Evolutionary conservation across 345 rosid genomes (phyloP).

Genomic region (Gossypium raimondii): DNA sequence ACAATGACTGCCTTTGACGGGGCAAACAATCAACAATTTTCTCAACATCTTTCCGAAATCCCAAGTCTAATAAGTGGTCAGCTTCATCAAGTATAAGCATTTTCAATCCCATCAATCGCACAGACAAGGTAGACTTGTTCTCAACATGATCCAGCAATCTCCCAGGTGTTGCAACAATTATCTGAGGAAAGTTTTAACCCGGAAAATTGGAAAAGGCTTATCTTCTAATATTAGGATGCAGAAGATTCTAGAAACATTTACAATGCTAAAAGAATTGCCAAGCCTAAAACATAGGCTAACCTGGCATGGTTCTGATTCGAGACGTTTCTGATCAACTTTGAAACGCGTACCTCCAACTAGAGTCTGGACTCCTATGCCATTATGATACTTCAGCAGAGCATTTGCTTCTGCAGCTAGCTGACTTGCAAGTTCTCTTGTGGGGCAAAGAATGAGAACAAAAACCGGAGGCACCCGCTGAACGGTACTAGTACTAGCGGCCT

Average conservation of each 20-base stretch:
- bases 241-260: background rate
- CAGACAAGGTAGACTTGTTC: conserved; percentile 70
- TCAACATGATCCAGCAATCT: conserved; percentile 91
- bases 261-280: background rate
- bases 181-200: conserved; percentile 38
- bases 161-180: conserved; percentile 94
- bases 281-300: conserved; percentile 35
- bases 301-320: conserved; percentile 87
- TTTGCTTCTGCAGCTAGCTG: conserved; percentile 94
- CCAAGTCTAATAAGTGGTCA: conserved; percentile 88
- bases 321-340: conserved; percentile 82
- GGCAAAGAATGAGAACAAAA: conserved; percentile 75
- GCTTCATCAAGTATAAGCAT: conserved; percentile 96
- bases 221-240: conserved; percentile 3
- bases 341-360: conserved; percentile 90
- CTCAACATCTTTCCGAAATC: conserved; percentile 90
- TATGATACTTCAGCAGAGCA: conserved; percentile 75
- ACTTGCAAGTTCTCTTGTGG: conserved; percentile 92
- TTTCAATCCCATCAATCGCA: conserved; percentile 80
- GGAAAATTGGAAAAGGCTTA: conserved; percentile 3
- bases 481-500: conserved; percentile 40
- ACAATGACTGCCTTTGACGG: conserved; percentile 74
- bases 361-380: conserved; percentile 77
- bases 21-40: conserved; percentile 87
- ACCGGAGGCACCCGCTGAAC: conserved; percentile 46